A percentile compares a stretch with the other conserved stretches of the same genome.
phyloP scores from a whole-genome alignment of 805 yeast species.

The Hagleromyces aurorensis region DNA sequence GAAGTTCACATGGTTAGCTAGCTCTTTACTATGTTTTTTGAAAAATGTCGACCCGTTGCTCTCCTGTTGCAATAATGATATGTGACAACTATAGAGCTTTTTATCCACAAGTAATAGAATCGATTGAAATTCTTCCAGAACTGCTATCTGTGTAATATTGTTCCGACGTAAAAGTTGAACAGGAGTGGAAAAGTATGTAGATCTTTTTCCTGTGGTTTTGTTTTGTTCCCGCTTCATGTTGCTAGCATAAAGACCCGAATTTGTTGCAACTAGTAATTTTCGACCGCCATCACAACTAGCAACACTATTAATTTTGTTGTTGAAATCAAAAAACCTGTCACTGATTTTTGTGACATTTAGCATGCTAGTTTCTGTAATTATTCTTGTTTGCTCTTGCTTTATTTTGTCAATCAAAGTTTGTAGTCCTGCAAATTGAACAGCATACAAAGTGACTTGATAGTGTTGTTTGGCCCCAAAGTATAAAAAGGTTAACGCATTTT shows the following conservation, averaged over 20 bases:
- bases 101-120: conserved; percentile 77
- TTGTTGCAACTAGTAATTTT: conserved; percentile 84
- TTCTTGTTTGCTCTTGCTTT: conserved; percentile 66
- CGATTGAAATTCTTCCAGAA: conserved; percentile 83
- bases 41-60: conserved; percentile 36
- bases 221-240: conserved; percentile 46
- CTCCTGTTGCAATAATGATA: conserved; percentile 47
- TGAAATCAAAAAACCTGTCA: conserved; percentile 64
- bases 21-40: conserved; percentile 60
- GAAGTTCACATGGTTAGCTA: conserved; percentile 80
- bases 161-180: conserved; percentile 63
- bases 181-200: conserved; percentile 59
- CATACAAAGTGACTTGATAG: conserved; percentile 37
- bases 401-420: conserved; percentile 75
- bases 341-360: conserved; percentile 71
- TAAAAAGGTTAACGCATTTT: conserved; percentile 29
- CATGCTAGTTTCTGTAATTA: conserved; percentile 67
- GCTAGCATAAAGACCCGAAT: conserved; percentile 79
- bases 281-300: conserved; percentile 94
- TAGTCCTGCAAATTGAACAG: conserved; percentile 47
- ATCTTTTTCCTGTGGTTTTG: conserved; percentile 39
- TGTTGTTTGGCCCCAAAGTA: conserved; percentile 33
- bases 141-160: conserved; percentile 83
- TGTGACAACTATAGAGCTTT: conserved; percentile 65
- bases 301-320: conserved; percentile 78